phyloP scores from a whole-genome alignment of 225 moss, liverwort and hornwort species.

The Bryoerythrophyllum caledonicum region DNA sequence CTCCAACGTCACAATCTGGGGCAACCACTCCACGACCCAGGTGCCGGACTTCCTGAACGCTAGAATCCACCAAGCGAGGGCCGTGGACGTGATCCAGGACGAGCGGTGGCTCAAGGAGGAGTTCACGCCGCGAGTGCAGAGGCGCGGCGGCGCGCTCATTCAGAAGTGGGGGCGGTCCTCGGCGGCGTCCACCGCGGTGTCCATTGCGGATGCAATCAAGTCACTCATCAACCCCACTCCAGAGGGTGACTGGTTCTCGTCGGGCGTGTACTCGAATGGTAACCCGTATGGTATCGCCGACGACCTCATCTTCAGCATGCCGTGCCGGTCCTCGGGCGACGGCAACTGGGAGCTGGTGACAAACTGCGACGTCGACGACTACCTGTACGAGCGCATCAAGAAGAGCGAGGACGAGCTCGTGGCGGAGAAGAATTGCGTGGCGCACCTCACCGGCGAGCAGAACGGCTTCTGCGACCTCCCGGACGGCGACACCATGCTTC shows the following conservation, averaged over 20 bases:
- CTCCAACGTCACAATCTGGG: conserved; percentile 79
- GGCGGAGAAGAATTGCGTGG: conserved; percentile 67
- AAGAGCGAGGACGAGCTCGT: conserved; percentile 73
- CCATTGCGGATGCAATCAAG: conserved; percentile 78
- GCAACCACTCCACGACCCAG: conserved; percentile 82
- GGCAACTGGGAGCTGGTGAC: conserved; percentile 76
- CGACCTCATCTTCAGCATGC: conserved; percentile 75
- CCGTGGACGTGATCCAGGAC: conserved; percentile 69
- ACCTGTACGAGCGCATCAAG: conserved; percentile 63
- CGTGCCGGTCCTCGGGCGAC: conserved; percentile 70
- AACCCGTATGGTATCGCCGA: conserved; percentile 76
- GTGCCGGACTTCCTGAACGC: conserved; percentile 84
- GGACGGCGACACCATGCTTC: conserved; percentile 65
- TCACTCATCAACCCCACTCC: conserved; percentile 62
- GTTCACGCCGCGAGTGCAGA: conserved; percentile 73
- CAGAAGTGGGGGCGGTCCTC: conserved; percentile 82
- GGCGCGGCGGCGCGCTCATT: conserved; percentile 70
- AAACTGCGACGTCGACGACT: conserved; percentile 54
- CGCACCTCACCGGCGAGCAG: conserved; percentile 67
- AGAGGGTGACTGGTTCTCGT: conserved; percentile 80
- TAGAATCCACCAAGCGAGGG: conserved; percentile 57
- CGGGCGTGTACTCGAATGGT: conserved; percentile 61
- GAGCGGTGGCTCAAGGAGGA: conserved; percentile 72
- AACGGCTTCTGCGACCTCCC: conserved; percentile 31
- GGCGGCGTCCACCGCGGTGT: conserved; percentile 75